A percentile compares a stretch with the other conserved stretches of the same genome.
Evolutionary conservation across 495 filamentous ascomycete species (phyloP).

Genomic region (Lasiosphaeris hirsuta): DNA sequence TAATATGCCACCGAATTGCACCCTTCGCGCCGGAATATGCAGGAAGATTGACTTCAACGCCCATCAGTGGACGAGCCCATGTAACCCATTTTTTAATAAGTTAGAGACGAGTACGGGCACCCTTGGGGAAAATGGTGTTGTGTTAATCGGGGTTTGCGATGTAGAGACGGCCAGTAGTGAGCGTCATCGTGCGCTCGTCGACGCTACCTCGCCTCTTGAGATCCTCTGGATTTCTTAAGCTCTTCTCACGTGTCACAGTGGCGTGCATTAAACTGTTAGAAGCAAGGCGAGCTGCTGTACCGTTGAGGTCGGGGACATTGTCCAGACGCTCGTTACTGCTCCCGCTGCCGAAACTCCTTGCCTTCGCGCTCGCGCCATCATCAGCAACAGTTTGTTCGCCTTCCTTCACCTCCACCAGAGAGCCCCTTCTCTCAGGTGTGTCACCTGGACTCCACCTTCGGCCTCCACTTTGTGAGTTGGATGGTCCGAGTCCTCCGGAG

Average conservation of each 20-base stretch:
- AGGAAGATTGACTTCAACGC: too few species aligned
- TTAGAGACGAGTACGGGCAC: neutral
- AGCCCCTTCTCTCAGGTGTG: conserved; percentile 56
- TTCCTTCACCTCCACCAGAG: conserved; percentile 37
- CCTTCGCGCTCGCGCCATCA: conserved; percentile 42
- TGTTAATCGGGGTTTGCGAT: conserved; percentile 89
- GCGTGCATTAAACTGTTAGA: conserved; percentile 52
- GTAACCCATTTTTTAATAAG: too few species aligned
- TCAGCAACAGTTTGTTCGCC: conserved; percentile 23
- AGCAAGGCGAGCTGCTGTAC: conserved; percentile 39
- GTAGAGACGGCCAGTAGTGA: conserved; percentile 72
- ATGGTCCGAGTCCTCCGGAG: conserved; percentile 40
- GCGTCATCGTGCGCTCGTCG: conserved; percentile 88
- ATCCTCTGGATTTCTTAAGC: conserved; percentile 70
- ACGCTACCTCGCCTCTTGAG: conserved; percentile 84
- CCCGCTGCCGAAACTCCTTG: conserved; percentile 49
- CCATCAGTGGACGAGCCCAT: too few species aligned
- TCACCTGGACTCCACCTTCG: conserved; percentile 65
- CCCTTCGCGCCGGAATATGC: neutral
- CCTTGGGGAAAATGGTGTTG: neutral
- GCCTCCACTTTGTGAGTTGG: conserved; percentile 34
- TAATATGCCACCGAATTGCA: too few species aligned
- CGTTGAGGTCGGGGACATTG: conserved; percentile 41
- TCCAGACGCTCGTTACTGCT: conserved; percentile 54
- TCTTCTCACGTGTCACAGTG: conserved; percentile 56